A percentile compares a stretch with the other conserved stretches of the same genome.
These are phyloP conservation scores for Closterium sp. DNA, from an alignment of 139 green algal genomes.

Conservation along the genomic window DNA sequence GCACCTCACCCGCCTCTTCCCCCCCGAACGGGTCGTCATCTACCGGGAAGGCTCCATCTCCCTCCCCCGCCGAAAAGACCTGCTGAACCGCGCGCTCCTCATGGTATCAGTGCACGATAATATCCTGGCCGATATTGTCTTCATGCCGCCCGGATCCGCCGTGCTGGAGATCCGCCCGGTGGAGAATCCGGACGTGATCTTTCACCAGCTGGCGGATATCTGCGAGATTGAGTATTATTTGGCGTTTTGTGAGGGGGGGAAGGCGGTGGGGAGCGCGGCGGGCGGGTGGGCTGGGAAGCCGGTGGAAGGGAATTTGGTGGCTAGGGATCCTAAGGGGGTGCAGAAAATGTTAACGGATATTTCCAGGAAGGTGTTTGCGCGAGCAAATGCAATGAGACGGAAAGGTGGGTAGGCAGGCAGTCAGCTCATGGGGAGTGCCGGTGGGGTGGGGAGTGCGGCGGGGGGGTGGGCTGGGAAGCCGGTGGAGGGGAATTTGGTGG, in stretches of 20 bases:
- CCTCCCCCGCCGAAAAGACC: slow-evolving; percentile 18
- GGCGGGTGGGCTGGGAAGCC: not conserved
- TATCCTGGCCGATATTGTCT: slow-evolving; percentile 31
- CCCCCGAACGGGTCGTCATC: not conserved
- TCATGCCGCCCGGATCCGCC: slow-evolving; percentile 22
- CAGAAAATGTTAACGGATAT: slow-evolving; percentile 5
- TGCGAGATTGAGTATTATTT: slow-evolving; percentile 21
- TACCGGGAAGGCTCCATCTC: slow-evolving; percentile 9
- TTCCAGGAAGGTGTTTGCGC: not conserved
- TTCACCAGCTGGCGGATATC: slow-evolving; percentile 33
- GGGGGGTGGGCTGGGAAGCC: not conserved
- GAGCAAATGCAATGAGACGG: too few species aligned
- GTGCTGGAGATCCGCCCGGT: slow-evolving; percentile 24
- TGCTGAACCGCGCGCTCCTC: slow-evolving; percentile 20
- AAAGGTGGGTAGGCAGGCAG: too few species aligned
- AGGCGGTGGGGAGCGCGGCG: not conserved
- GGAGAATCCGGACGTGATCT: not conserved
- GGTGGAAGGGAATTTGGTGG: not conserved
- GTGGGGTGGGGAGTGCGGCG: not conserved
- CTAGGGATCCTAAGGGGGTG: not conserved
- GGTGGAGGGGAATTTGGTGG: not conserved
- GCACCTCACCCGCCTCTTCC: slow-evolving; percentile 5
- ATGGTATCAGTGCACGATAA: slow-evolving; percentile 26
- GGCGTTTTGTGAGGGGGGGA: slow-evolving; percentile 8
- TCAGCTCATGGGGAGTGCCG: too few species aligned